phyloP scores from a whole-genome alignment of 2,329 filamentous ascomycete genomes.

The Metarhizium rileyi region DNA sequence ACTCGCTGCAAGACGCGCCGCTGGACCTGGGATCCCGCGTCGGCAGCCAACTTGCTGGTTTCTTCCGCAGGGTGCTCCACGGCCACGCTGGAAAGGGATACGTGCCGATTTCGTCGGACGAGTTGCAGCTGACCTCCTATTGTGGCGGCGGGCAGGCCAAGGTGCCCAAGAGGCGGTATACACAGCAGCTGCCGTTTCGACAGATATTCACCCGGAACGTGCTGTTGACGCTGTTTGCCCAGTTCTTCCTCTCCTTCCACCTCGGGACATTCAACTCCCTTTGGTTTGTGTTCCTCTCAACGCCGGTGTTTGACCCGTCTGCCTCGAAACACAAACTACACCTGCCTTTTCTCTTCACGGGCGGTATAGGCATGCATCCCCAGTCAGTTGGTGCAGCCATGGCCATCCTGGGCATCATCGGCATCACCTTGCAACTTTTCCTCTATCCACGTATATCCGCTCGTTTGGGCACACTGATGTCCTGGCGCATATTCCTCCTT shows the following conservation, averaged over 20 bases:
- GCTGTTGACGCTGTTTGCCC: slow-evolving; percentile 45
- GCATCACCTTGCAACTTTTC: slow-evolving; percentile 51
- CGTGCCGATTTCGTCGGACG: slow-evolving; percentile 12
- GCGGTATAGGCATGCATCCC: slow-evolving; percentile 66
- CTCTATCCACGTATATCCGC: slow-evolving; percentile 60
- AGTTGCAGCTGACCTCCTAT: slow-evolving; percentile 12
- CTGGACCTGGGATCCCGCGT: slow-evolving; percentile 34
- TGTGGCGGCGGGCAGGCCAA: slow-evolving; percentile 4
- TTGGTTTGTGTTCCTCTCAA: slow-evolving; percentile 69
- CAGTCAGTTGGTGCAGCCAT: slow-evolving; percentile 67
- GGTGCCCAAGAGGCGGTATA: slow-evolving; percentile 26
- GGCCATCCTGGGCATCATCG: slow-evolving; percentile 64
- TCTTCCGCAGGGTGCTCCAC: slow-evolving; percentile 17
- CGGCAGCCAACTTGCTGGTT: slow-evolving; percentile 23
- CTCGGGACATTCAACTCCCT: slow-evolving; percentile 68
- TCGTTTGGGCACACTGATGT: slow-evolving; percentile 56
- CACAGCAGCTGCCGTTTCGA: slow-evolving; percentile 39
- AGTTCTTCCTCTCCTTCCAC: slow-evolving; percentile 63
- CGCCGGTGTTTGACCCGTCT: slow-evolving; percentile 46
- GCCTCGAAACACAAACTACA: slow-evolving; percentile 21
- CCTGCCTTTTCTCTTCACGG: slow-evolving; percentile 55
- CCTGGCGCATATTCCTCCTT: slow-evolving; percentile 58
- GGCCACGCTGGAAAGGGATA: slow-evolving; percentile 9
- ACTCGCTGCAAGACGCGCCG: slow-evolving; percentile 27
- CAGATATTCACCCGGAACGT: slow-evolving; percentile 48